Evolutionary conservation across 495 filamentous ascomycete genomes (phyloP), one percentile per base, ranked within the genome.

Genomic region (Xylaria scruposa): DNA sequence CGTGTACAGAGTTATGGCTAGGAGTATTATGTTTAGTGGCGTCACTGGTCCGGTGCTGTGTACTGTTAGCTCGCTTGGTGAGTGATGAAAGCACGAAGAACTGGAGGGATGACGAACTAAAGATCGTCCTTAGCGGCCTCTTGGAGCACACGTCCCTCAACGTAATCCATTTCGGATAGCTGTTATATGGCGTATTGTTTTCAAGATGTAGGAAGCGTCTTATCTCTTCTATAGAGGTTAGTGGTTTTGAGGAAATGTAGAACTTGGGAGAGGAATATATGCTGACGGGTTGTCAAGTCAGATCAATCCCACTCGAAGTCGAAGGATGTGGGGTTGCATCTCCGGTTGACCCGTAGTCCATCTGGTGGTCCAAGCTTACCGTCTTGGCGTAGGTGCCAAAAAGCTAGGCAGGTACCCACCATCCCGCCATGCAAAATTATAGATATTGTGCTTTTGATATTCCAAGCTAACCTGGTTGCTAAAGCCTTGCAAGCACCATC

Each of bases 1-100:
- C 24, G 93, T 85, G 79, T 93, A 87, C 66, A 91, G 75, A 76
- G 93, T 88, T 68, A 94, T 83, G 63, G 87, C 86, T 75, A 93
- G 76, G 70, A 97, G 89, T 74, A 95, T 85, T 40, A 92, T 78
- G 83, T 97, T 97, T 74, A 96, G 90, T 3, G 94, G 94, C 3
- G 93, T 91, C 71, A 90, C 84, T 76, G 97, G 83, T 24, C 88
- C 83, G 78, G 87, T 85, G 67, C 88, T 90, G 78, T 6, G n/a
- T 8, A 19, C 36, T 15, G 78, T 72, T 75, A 67, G 74, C 62
- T 3, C 0, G 54, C 29, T 61, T 2, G 38, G 15, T 17, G 26
- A 1, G 40, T 4, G 24, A 17, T 44, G 36, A 24, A 68, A 73
- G 64, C 21, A 33, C 13, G 19, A 73, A 38, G 26, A 49, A 63